Base-by-base conservation (phyloP, 768 basidiomycete genomes). In the Phaffia australis region DNA sequence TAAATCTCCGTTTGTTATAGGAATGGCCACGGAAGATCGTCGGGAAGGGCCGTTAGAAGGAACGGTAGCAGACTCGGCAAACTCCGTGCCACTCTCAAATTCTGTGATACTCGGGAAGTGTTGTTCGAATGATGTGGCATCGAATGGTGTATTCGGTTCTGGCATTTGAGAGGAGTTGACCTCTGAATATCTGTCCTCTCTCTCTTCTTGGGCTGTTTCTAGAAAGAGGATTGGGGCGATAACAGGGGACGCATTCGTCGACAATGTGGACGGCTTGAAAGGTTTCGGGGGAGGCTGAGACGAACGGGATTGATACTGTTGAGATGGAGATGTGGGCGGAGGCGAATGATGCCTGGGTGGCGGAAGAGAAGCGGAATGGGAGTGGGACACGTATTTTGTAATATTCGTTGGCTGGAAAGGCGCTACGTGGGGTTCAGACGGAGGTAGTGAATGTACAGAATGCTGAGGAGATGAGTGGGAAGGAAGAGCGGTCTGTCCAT, bases 71-170 rank as follows among this genome's bases (percentile, higher is more conserved):
- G 35, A 11, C 35, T 42, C 35, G 35, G 35, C 35, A 11, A 42
- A 42, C 35, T 42, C 35, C 11, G 4, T 42, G 56, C 16, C 60
- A n/a, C 23, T 67, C 55, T 8, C 55, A 56, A 32, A 62, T 23
- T 47, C 61, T 32, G 8, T n/a, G 7, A 19, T 51, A 46, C 32
- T 42, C 25, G 52, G 63, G 51, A 21, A 32, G 30, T 27, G 59
- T 16, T 21, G 6, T 11, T 42, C 29, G 29, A 19, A 47, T 25
- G 58, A 32, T n/a, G 35, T 59, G 6, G 35, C 25, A 32, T 19
- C 35, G 58, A 46, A 19, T 42, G 18, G 58, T 15, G 18, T 32
- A 32, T 46, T 46, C 30, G 19, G 47, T 27, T 32, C 19, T 21
- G 21, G 48, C 2, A 16, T 3, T 8, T n/a, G 61, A 2, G 35